phyloP scores from a whole-genome alignment of 768 basidiomycete species.

The Russula vinacea region DNA sequence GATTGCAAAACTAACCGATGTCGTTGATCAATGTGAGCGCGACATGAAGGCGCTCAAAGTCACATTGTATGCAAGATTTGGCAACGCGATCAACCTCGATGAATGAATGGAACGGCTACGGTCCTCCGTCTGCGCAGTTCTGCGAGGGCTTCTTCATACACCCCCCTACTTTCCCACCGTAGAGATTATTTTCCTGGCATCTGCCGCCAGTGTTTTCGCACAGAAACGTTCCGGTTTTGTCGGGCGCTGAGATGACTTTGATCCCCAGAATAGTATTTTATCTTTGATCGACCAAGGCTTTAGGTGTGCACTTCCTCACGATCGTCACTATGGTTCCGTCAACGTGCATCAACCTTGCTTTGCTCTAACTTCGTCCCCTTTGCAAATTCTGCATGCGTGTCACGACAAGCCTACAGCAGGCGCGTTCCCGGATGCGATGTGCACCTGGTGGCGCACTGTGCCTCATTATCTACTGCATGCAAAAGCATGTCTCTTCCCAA shows the following conservation, averaged over 20 bases:
- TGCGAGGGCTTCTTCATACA: background rate
- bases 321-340: conserved; percentile 6
- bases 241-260: background rate
- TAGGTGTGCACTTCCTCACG: background rate
- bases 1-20: conserved; percentile 48
- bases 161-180: background rate
- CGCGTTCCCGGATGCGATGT: conserved; percentile 2
- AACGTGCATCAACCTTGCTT: background rate
- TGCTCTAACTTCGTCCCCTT: conserved; percentile 1
- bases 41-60: conserved; percentile 82
- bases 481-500: conserved; percentile 7
- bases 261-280: background rate
- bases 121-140: background rate
- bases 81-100: conserved; percentile 88
- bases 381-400: conserved; percentile 3
- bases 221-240: background rate
- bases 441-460: conserved; percentile 5
- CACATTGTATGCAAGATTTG: conserved; percentile 85
- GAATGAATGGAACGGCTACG: conserved; percentile 44
- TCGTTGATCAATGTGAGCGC: conserved; percentile 62
- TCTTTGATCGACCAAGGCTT: background rate
- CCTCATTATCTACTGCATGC: background rate
- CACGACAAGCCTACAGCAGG: background rate
- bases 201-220: background rate
- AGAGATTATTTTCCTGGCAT: background rate